Conservation (phyloP, 345 rosid species). For the Conringia planisiliqua region DNA sequence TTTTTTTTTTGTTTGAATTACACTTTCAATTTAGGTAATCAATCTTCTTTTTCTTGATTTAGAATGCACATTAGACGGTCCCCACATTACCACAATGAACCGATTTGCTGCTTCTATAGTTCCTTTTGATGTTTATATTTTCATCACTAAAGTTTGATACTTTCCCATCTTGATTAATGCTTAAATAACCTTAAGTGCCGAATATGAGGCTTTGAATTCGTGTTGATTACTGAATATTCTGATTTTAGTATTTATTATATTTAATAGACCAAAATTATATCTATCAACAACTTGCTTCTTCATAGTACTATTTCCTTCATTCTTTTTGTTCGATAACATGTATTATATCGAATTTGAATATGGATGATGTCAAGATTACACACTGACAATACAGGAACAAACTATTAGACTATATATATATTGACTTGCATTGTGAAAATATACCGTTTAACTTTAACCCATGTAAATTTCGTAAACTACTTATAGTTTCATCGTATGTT, state of each 20-base stretch:
- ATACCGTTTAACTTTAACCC: neutral
- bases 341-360: neutral
- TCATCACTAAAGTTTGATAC: conserved; percentile 5
- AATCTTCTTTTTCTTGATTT: conserved; percentile 1
- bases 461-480: neutral
- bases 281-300: neutral
- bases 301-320: neutral
- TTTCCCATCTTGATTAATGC: conserved; percentile 8
- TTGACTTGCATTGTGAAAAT: neutral
- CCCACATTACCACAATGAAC: conserved; percentile 24
- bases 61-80: conserved; percentile 17
- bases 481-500: neutral
- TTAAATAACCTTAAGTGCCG: neutral
- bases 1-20: neutral
- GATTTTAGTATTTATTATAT: neutral
- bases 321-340: neutral
- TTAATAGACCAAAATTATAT: neutral
- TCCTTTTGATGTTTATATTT: conserved; percentile 16
- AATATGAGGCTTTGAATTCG: neutral
- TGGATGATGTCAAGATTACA: neutral
- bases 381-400: neutral
- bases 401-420: neutral
- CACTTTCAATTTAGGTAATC: conserved; percentile 2
- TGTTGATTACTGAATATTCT: conserved; percentile 1
- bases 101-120: conserved; percentile 20